A percentile compares a stretch with the other conserved stretches of the same genome.
Evolutionary conservation across 176 grass and related monocot genomes (phyloP).

Genomic region (Bolboschoenus planiculmis): DNA sequence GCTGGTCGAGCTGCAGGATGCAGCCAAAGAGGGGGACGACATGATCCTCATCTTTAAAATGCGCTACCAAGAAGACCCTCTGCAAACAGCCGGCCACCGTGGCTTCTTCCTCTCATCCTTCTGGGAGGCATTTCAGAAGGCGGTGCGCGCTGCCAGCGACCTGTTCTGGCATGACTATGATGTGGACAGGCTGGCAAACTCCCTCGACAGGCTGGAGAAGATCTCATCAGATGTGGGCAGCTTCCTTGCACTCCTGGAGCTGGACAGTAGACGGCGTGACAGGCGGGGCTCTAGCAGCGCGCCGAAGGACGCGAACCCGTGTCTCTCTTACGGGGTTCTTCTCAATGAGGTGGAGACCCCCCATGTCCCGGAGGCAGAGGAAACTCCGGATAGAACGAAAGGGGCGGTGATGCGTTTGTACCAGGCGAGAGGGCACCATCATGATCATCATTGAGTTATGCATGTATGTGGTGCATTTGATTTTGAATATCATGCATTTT

Average conservation of each 20-base stretch:
- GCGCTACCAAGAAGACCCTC: neutral
- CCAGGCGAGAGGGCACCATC: neutral
- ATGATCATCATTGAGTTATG: slow-evolving; percentile 8
- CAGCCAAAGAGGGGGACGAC: neutral
- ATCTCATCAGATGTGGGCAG: slow-evolving; percentile 19
- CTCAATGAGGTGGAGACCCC: neutral
- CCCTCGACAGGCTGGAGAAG: slow-evolving; percentile 22
- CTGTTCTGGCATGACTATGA: slow-evolving; percentile 22
- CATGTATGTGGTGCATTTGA: neutral
- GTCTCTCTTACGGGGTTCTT: neutral
- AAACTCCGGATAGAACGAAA: neutral
- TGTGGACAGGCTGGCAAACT: neutral
- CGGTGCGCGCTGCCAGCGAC: neutral
- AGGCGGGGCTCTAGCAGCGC: neutral
- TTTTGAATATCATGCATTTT: neutral
- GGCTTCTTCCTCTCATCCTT: slow-evolving; percentile 7
- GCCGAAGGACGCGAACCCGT: neutral
- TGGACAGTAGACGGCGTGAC: neutral
- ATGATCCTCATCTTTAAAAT: slow-evolving; percentile 19
- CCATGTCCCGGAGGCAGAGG: neutral
- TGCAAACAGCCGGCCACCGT: neutral
- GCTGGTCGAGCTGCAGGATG: slow-evolving; percentile 19
- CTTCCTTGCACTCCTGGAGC: slow-evolving; percentile 18
- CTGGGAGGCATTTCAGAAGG: neutral
- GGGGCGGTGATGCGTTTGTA: neutral